Base-by-base conservation (phyloP, 768 basidiomycete species). In the Tulasnella sp. region DNA sequence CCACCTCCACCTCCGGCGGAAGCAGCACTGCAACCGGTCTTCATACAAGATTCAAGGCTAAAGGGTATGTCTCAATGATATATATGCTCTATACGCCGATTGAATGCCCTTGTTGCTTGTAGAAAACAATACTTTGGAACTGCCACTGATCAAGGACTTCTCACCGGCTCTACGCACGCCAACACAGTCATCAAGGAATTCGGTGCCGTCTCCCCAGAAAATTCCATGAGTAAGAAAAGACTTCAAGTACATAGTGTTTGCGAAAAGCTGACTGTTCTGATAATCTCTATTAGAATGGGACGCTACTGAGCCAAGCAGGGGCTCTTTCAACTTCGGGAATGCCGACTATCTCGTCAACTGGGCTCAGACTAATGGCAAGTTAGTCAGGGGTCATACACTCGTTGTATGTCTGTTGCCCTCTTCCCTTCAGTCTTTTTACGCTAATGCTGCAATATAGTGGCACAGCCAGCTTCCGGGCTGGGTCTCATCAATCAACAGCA, bases 181-280 rank as follows among this genome's bases (percentile, higher is more conserved):
- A 32, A 15, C 31, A 35, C 54, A 24, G 13, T 56, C 24, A 33
- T 20, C 25, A 32, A 25, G 19, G 55, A 56, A 15, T 56, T 56
- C 40, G 53, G 53, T 24, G 39, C 41, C 20, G 35, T 55, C 19
- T 53, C 54, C 15, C 54, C 54, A 40, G 54, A 55, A 32, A 54
- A 54, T 16, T 53, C 28, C 16, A 47, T 34, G 42, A 48, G 37
- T 13, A 45, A 43, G 48, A 28, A 13, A 45, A 31, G 16, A 20
- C 27, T 12, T 48, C 6, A 50, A 6, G 28, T 16, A 15, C 25
- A 13, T 48, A 8, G n/a, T 19, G n/a, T 51, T 13, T 32, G 6
- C 12, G 31, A 8, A 33, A 50, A 31, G 16, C 33, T 22, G 19
- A 20, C 12, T 16, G 25, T 37, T 3, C 25, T 4, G 9, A 7